Base-by-base conservation (phyloP, 164 flowering plant species). In the Amborella trichopoda region DNA sequence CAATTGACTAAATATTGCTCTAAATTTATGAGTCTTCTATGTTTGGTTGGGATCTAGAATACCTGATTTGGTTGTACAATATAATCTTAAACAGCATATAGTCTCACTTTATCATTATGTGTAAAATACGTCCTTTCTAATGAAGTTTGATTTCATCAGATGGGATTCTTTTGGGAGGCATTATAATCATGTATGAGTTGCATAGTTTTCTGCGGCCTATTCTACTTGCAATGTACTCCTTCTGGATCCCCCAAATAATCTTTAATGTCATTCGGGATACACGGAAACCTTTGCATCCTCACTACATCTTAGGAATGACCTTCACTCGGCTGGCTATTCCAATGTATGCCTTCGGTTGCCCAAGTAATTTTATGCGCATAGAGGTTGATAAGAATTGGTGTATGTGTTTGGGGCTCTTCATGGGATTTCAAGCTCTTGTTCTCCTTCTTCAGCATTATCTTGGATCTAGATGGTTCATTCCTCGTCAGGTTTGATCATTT, bases 81-180 rank as follows among this genome's bases (percentile, higher is more conserved):
- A n/a, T n/a, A n/a, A n/a, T n/a, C n/a, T n/a, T n/a, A n/a, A n/a
- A n/a, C n/a, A n/a, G n/a, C n/a, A n/a, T n/a, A n/a, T n/a, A n/a
- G n/a, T n/a, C n/a, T n/a, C n/a, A n/a, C n/a, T n/a, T n/a, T n/a
- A n/a, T n/a, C n/a, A n/a, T n/a, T n/a, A n/a, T n/a, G n/a, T n/a
- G n/a, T n/a, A n/a, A n/a, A n/a, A n/a, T n/a, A n/a, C n/a, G n/a
- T n/a, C n/a, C n/a, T n/a, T n/a, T n/a, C n/a, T n/a, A n/a, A n/a
- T n/a, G n/a, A n/a, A n/a, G n/a, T n/a, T n/a, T n/a, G n/a, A n/a
- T n/a, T n/a, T n/a, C n/a, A n/a, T n/a, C 90, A 91, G 99, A 91
- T 69, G 99, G 96, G 45, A 80, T 91, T 62, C 99, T 91, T 52
- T 66, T 91, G 64, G 96, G 99, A 49, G 99, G 99, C 62, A 87